Base-by-base conservation (phyloP, 1,284 basidiomycete species). In the Sporisorium graminicola region DNA sequence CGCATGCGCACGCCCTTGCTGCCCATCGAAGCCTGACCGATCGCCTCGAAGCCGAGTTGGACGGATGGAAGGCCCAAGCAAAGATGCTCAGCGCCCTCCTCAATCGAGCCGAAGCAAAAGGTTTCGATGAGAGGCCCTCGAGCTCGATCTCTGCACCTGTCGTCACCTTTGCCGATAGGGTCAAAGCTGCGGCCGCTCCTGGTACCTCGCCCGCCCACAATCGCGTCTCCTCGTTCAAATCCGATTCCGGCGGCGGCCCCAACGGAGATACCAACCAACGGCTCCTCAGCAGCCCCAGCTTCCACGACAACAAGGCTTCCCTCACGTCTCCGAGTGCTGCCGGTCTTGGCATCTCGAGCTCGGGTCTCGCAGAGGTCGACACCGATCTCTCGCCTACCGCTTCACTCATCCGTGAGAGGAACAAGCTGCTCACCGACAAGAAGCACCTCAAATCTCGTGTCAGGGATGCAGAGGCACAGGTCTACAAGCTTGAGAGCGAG, bases 351-450 rank as follows among this genome's bases (percentile, higher is more conserved):
- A 74, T 71, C 53, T 58, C 68, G 33, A 71, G 64, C 51, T 59
- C 71, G 1, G 68, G 59, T 35, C 65, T 68, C 1, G 56, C 44
- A 33, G 74, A 73, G 20, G 50, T 65, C 37, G 69, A 72, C 43
- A 44, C 64, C 22, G 64, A 78, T 37, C 59, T 67, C 33, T 79
- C 75, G 4, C 75, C 79, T 8, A 58, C 68, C 2, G 65, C 80
- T 2, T 70, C 76, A n/a, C 58, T 82, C 46, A 62, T 81, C 42
- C 65, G 74, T 33, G 81, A 85, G 67, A 67, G 83, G 24, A 84
- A 81, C 72, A 83, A 80, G 73, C 79, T 85, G 35, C 59, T 78
- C 35, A 78, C 82, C 12, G 84, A 85, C 55, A 85, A 82, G 54
- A 80, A 81, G 24, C 81, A 81, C 66, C 74, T 85, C 40, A 81